These are phyloP conservation scores for Hypoxylon fuscum DNA, from an alignment of 495 filamentous ascomycete genomes.

Conservation along the genomic window DNA sequence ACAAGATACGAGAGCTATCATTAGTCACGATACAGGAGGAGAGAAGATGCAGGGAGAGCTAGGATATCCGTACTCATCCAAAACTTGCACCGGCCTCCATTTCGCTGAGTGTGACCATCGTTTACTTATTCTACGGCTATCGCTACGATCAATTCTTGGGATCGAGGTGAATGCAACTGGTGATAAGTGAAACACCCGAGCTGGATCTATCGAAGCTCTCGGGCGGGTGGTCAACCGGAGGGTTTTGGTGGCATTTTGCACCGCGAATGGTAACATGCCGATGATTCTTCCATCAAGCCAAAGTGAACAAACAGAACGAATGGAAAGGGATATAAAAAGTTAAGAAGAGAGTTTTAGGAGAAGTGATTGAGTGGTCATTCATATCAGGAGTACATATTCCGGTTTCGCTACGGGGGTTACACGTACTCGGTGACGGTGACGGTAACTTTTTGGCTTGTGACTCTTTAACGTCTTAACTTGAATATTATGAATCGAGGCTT, in stretches of 20 bases:
- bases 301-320: conserved; percentile 14
- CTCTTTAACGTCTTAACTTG: no score
- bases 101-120: conserved; percentile 55
- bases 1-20: conserved; percentile 19
- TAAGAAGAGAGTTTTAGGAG: not conserved
- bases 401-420: conserved; percentile 29
- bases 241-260: conserved; percentile 55
- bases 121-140: conserved; percentile 3
- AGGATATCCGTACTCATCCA: conserved; percentile 77
- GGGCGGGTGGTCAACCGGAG: conserved; percentile 46
- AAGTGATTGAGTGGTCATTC: conserved; percentile 9
- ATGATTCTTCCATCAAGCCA: conserved; percentile 54
- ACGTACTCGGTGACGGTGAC: no score
- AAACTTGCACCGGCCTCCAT: conserved; percentile 82
- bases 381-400: conserved; percentile 28
- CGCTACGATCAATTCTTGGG: conserved; percentile 1
- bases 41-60: conserved; percentile 5
- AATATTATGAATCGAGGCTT: no score
- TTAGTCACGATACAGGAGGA: conserved; percentile 36
- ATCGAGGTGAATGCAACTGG: conserved; percentile 20
- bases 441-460: no score
- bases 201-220: conserved; percentile 20
- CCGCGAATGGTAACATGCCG: conserved; percentile 57
- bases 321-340: not conserved
- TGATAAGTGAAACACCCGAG: conserved; percentile 13